Percentiles rank a stretch among this genome's conserved stretches.
Evolutionary conservation across 371 early-diverging fungal species (phyloP).

Genomic region (Apophysomyces sp.): DNA sequence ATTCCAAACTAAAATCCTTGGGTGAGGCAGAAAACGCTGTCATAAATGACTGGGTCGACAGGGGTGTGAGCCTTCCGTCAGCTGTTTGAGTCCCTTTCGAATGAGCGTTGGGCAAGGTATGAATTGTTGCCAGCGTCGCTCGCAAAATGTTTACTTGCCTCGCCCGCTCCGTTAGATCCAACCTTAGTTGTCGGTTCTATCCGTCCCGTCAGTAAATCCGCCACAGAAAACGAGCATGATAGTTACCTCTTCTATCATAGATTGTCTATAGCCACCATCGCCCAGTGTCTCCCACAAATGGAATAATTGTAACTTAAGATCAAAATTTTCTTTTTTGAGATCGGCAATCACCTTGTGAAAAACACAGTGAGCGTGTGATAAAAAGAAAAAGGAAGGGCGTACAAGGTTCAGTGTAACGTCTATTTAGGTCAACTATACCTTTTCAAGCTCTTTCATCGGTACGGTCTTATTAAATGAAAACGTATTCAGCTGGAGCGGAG

Average conservation of each 20-base stretch:
- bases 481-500: not conserved
- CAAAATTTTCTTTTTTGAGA: conserved; percentile 49
- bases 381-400: not conserved
- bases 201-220: not conserved
- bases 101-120: not conserved
- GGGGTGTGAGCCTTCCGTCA: not conserved
- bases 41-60: not conserved
- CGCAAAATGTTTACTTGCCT: not conserved
- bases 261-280: conserved; percentile 9
- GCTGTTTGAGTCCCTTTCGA: not conserved
- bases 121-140: not conserved
- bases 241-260: conserved; percentile 14
- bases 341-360: conserved; percentile 32
- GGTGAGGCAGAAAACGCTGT: not conserved
- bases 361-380: not conserved
- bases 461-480: not conserved
- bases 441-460: conserved; percentile 12
- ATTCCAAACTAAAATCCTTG: too few species aligned
- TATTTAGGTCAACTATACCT: conserved; percentile 3
- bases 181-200: conserved; percentile 12
- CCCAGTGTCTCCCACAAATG: conserved; percentile 28
- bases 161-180: conserved; percentile 10
- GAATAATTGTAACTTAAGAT: conserved; percentile 39
- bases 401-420: not conserved
- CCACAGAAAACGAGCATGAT: not conserved